These are phyloP conservation scores for Verticillium albo-atrum DNA, from an alignment of 2,329 filamentous ascomycete genomes.

Conservation along the genomic window DNA sequence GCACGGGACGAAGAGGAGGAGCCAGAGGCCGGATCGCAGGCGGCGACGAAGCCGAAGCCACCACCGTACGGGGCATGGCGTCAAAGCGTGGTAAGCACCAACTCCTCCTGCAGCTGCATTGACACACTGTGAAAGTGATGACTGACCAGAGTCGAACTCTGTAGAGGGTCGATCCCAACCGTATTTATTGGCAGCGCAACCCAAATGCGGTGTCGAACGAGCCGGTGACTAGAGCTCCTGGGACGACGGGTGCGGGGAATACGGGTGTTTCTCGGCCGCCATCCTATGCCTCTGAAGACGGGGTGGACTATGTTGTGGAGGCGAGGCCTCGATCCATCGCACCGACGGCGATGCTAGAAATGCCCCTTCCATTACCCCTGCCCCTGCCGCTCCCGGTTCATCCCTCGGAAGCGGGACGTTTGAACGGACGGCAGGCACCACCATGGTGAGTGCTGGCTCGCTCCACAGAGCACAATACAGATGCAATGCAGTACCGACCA, in stretches of 20 bases:
- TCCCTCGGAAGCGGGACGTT: slow-evolving; percentile 37
- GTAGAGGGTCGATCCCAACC: slow-evolving; percentile 72
- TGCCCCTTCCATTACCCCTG: neutral
- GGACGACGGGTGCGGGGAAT: slow-evolving; percentile 16
- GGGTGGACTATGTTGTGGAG: slow-evolving; percentile 67
- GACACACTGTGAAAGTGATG: neutral
- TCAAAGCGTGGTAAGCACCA: slow-evolving; percentile 65
- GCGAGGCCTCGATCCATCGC: slow-evolving; percentile 56
- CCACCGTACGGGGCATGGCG: slow-evolving; percentile 86
- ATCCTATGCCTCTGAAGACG: slow-evolving; percentile 72
- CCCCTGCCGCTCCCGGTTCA: slow-evolving; percentile 35
- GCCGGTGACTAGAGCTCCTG: neutral
- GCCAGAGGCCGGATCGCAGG: slow-evolving; percentile 40
- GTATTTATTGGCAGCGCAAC: slow-evolving; percentile 76
- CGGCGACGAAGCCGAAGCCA: slow-evolving; percentile 56
- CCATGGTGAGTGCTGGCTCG: neutral
- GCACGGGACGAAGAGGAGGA: slow-evolving; percentile 67
- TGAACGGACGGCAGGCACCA: neutral
- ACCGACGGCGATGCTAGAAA: slow-evolving; percentile 33
- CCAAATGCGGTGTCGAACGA: slow-evolving; percentile 25
- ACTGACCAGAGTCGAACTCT: neutral
- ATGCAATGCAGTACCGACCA: too few species aligned
- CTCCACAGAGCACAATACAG: too few species aligned
- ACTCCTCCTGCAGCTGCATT: neutral
- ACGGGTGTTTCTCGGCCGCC: slow-evolving; percentile 54